Percentiles rank a stretch among this genome's conserved stretches.
Evolutionary conservation across 345 rosid species (phyloP).

Genomic region (Camelina laxa): DNA sequence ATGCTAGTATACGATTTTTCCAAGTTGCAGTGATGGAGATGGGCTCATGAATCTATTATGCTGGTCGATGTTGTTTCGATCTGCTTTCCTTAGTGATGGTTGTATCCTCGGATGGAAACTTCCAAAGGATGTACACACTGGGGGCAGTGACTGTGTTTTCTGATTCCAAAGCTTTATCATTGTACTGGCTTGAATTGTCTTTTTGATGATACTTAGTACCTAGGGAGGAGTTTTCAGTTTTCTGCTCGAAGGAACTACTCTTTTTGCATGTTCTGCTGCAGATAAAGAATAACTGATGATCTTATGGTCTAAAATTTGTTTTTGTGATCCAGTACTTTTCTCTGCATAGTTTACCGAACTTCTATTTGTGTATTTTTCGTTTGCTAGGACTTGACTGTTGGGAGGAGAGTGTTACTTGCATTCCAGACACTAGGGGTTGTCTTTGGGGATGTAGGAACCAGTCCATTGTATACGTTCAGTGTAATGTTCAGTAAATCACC

Average conservation of each 20-base stretch:
- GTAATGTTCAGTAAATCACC: constrained; percentile 95
- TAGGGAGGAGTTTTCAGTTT: too few species aligned
- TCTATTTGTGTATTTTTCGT: constrained; percentile 27
- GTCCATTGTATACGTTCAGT: constrained; percentile 93
- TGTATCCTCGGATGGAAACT: not conserved
- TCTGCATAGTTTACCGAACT: constrained; percentile 6
- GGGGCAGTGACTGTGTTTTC: not conserved
- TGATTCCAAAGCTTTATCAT: not conserved
- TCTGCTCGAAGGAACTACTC: not conserved
- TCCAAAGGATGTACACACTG: not conserved
- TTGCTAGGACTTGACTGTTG: constrained; percentile 71
- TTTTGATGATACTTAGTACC: too few species aligned
- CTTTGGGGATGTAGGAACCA: constrained; percentile 98
- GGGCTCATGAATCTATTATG: not conserved
- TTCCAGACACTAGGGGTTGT: constrained; percentile 96
- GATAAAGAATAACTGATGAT: constrained; percentile 6
- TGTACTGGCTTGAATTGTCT: too few species aligned
- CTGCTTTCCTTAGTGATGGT: not conserved
- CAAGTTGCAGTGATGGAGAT: not conserved
- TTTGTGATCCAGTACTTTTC: constrained; percentile 10
- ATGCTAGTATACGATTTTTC: constrained; percentile 4
- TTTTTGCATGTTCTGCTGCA: constrained; percentile 2
- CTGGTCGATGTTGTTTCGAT: constrained; percentile 1
- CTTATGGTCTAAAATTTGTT: constrained; percentile 4
- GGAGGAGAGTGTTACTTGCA: constrained; percentile 81